Evolutionary conservation across 768 basidiomycete species (phyloP).

Genomic region (Sutorius australiensis): DNA sequence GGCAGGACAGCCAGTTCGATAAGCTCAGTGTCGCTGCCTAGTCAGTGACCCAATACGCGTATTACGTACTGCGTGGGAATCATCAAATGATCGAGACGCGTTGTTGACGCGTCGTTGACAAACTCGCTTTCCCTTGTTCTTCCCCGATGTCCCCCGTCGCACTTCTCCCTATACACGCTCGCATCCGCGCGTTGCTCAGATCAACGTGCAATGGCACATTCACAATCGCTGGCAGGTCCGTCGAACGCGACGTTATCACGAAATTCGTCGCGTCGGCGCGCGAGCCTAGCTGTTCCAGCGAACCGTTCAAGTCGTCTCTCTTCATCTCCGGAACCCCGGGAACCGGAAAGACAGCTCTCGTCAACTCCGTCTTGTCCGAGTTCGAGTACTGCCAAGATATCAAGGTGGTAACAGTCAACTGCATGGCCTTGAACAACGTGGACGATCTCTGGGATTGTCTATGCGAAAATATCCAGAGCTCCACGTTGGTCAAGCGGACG

Average conservation of each 20-base stretch:
- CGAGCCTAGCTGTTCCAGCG: constrained; percentile 18
- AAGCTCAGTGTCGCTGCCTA: neutral
- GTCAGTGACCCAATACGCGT: too few relatives aligned
- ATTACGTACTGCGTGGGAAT: constrained; percentile 11
- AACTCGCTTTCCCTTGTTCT: constrained; percentile 45
- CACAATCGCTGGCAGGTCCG: constrained; percentile 63
- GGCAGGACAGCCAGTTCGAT: constrained; percentile 2
- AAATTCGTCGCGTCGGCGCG: constrained; percentile 60
- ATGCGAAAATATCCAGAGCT: constrained; percentile 47
- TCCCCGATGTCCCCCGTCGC: constrained; percentile 53
- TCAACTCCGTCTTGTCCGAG: constrained; percentile 58
- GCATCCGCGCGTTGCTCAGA: constrained; percentile 67
- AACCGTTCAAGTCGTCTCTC: constrained; percentile 43
- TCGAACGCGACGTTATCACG: constrained; percentile 55
- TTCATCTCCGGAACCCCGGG: constrained; percentile 94
- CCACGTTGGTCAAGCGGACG: constrained; percentile 34
- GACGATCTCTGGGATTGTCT: constrained; percentile 72
- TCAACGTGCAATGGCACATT: constrained; percentile 57
- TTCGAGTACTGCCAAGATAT: constrained; percentile 38
- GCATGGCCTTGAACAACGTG: constrained; percentile 69
- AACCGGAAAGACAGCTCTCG: constrained; percentile 86
- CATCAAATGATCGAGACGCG: constrained; percentile 17
- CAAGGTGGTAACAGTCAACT: constrained; percentile 63
- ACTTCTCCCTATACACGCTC: constrained; percentile 49
- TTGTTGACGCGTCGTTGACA: constrained; percentile 31